These are phyloP conservation scores for Ambispora gerdemannii DNA, from an alignment of 192 early-diverging fungal genomes.

Conservation along the genomic window DNA sequence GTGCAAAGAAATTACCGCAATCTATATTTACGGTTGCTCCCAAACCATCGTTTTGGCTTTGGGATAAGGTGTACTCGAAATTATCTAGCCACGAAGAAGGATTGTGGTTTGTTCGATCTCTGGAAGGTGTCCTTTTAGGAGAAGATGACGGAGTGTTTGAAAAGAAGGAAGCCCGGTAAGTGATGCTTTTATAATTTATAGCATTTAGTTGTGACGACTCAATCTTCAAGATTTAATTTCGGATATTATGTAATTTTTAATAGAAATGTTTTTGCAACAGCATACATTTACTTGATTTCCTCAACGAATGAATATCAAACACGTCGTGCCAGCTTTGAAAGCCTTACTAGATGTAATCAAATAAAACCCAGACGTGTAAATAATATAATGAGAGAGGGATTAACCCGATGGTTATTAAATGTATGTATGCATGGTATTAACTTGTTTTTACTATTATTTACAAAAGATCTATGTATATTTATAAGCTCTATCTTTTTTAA, in stretches of 20 bases:
- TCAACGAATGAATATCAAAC: constrained; percentile 40
- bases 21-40: constrained; percentile 40
- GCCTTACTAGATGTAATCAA: constrained; percentile 34
- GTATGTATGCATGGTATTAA: constrained; percentile 24
- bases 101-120: constrained; percentile 64
- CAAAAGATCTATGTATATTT: too few relatives aligned
- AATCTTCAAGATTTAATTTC: constrained; percentile 28
- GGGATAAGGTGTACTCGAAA: constrained; percentile 82
- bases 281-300: constrained; percentile 58
- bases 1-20: constrained; percentile 35
- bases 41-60: constrained; percentile 73
- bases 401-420: constrained; percentile 48
- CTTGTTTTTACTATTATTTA: not conserved
- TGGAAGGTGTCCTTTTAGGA: constrained; percentile 47
- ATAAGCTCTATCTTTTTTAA: too few relatives aligned
- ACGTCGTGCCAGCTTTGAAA: constrained; percentile 45
- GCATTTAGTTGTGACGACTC: not conserved
- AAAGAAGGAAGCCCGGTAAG: constrained; percentile 37
- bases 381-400: constrained; percentile 38
- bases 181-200: not conserved
- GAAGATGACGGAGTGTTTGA: constrained; percentile 39
- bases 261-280: constrained; percentile 49
- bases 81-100: constrained; percentile 59
- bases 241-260: too few relatives aligned
- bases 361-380: constrained; percentile 36